Evolutionary conservation across 1,284 basidiomycete species (phyloP).

Genomic region (Phaffia rhodozyma): DNA sequence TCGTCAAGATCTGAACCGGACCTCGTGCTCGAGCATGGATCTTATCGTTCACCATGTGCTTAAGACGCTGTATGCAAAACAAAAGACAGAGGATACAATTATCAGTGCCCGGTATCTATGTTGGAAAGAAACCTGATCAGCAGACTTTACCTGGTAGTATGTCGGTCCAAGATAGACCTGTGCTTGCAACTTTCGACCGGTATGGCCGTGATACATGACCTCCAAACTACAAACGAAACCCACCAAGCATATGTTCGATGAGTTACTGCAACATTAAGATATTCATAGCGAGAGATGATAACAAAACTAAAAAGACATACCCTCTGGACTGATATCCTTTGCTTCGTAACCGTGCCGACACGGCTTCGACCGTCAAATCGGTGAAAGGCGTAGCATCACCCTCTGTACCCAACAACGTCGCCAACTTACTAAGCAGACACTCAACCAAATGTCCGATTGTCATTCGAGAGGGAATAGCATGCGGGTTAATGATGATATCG

Average conservation of each 20-base stretch:
- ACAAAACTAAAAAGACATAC: neutral
- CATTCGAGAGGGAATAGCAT: constrained; percentile 99
- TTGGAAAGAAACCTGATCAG: neutral
- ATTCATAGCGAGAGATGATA: no score
- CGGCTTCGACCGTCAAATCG: constrained; percentile 91
- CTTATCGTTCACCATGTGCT: constrained; percentile 99
- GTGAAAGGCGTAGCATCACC: constrained; percentile 99
- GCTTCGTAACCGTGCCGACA: constrained; percentile 66
- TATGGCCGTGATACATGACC: constrained; percentile 98
- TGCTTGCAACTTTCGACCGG: constrained; percentile 89
- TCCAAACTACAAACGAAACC: constrained; percentile 48
- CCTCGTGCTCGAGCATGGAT: constrained; percentile 96
- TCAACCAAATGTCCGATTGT: constrained; percentile 99
- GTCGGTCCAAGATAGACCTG: constrained; percentile 98
- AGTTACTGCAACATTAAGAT: no score
- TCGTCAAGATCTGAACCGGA: constrained; percentile 92
- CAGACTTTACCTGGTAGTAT: constrained; percentile 64
- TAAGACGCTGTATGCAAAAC: constrained; percentile 48
- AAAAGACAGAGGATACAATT: neutral
- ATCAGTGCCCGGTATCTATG: neutral
- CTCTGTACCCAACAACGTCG: constrained; percentile 89
- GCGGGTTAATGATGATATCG: constrained; percentile 96
- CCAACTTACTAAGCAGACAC: constrained; percentile 91
- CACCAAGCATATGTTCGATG: no score
- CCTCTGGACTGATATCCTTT: constrained; percentile 89